These are phyloP conservation scores for Nigrospora osmanthi DNA, from an alignment of 2,329 filamentous ascomycete genomes.

Conservation along the genomic window DNA sequence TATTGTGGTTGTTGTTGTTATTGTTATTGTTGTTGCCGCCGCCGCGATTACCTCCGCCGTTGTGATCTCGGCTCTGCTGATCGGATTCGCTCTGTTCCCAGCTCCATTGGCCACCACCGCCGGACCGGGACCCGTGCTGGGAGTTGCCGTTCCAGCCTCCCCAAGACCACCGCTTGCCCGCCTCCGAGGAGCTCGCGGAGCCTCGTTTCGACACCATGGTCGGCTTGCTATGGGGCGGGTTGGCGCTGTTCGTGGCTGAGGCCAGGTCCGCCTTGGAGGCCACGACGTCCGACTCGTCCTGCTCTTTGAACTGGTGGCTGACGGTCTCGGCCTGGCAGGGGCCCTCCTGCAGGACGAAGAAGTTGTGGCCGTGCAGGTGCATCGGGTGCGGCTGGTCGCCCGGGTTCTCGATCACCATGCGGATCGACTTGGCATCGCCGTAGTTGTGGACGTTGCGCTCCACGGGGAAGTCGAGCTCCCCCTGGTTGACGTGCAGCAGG, in stretches of 20 bases:
- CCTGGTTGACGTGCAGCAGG: constrained; percentile 8
- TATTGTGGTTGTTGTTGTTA: neutral
- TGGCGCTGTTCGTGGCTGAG: neutral
- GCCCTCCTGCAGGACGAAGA: constrained; percentile 31
- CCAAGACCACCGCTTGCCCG: neutral
- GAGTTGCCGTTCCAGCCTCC: neutral
- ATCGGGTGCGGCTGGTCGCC: constrained; percentile 29
- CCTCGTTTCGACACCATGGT: no score
- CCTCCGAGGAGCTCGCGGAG: neutral
- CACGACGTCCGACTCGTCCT: neutral
- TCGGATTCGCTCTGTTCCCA: no score
- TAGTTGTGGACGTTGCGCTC: constrained; percentile 11
- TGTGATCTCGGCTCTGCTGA: no score
- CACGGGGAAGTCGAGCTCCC: constrained; percentile 5
- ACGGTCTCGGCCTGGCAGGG: constrained; percentile 8
- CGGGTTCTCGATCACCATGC: constrained; percentile 19
- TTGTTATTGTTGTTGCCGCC: no score
- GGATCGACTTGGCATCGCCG: constrained; percentile 15
- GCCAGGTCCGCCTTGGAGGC: neutral
- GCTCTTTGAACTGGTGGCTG: constrained; percentile 6
- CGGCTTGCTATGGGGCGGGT: neutral
- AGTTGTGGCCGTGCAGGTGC: constrained; percentile 43
- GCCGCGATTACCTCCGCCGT: no score
- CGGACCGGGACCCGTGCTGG: no score
- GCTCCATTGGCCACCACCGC: no score